Evolutionary conservation across 257 asterid genomes (phyloP).

Genomic region (Fraxinus anomala): DNA sequence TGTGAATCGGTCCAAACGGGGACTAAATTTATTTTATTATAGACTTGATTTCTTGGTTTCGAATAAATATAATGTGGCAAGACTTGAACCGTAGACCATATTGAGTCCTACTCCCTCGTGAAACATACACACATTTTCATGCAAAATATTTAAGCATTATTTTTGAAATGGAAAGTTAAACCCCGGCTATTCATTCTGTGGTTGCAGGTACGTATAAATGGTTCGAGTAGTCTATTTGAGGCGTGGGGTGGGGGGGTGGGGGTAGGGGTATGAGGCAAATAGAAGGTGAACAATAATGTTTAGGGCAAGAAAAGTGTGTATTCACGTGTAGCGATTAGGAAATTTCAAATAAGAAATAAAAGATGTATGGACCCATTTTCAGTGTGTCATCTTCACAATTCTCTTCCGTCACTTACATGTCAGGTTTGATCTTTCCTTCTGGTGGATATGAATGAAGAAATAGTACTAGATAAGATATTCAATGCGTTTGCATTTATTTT

Average conservation of each 20-base stretch:
- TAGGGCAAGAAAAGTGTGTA: conserved; percentile 10
- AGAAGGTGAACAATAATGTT: background rate
- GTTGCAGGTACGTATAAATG: background rate
- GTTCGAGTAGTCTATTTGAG: conserved; percentile 26
- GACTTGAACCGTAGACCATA: background rate
- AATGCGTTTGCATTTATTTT: background rate
- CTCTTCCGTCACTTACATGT: conserved; percentile 65
- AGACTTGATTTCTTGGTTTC: no score
- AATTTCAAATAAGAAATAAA: conserved; percentile 29
- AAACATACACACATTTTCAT: background rate
- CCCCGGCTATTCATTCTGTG: background rate
- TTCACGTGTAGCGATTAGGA: conserved; percentile 43
- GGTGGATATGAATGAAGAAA: conserved; percentile 37
- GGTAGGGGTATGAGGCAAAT: conserved; percentile 23
- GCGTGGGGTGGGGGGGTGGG: no score
- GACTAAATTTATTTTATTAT: no score
- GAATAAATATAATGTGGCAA: no score
- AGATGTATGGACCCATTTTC: conserved; percentile 27
- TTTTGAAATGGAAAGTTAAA: background rate
- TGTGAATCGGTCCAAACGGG: no score
- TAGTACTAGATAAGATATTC: conserved; percentile 40
- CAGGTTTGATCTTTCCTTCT: conserved; percentile 40
- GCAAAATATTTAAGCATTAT: background rate
- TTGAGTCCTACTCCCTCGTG: background rate
- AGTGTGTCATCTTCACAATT: conserved; percentile 33